Conservation (phyloP, 2,329 filamentous ascomycete genomes). For the Teratosphaeriaceae sp. region DNA sequence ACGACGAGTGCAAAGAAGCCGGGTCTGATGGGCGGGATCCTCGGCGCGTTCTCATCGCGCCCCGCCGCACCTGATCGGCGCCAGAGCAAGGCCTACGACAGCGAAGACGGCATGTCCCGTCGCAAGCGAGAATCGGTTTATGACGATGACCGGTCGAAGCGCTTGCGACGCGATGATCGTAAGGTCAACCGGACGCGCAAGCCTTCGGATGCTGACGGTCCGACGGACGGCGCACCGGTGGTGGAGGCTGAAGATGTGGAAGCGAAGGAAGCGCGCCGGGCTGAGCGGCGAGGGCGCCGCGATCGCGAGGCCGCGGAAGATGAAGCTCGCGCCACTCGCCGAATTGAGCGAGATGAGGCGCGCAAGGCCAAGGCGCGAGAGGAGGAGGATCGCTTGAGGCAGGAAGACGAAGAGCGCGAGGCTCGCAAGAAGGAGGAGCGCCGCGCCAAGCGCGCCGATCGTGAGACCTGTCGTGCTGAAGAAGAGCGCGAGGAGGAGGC, state of each 20-base stretch:
- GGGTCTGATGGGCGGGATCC: slow-evolving; percentile 52
- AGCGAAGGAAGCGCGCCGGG: slow-evolving; percentile 25
- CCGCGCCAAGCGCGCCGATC: slow-evolving; percentile 22
- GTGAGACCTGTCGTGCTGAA: slow-evolving; percentile 24
- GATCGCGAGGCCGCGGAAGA: slow-evolving; percentile 35
- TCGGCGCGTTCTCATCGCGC: slow-evolving; percentile 34
- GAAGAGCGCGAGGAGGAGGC: slow-evolving; percentile 27
- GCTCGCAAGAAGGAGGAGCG: slow-evolving; percentile 21
- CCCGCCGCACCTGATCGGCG: slow-evolving; percentile 20
- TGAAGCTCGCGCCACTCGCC: slow-evolving; percentile 21
- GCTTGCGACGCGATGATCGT: slow-evolving; percentile 31
- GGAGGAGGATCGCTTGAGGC: slow-evolving; percentile 23
- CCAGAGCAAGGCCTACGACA: slow-evolving; percentile 28
- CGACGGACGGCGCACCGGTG: slow-evolving; percentile 20
- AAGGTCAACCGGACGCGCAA: slow-evolving; percentile 27
- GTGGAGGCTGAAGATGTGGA: slow-evolving; percentile 25
- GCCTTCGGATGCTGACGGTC: slow-evolving; percentile 22
- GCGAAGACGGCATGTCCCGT: slow-evolving; percentile 24
- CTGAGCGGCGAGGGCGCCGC: slow-evolving; percentile 28
- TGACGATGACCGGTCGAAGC: slow-evolving; percentile 29
- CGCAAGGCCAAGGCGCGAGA: slow-evolving; percentile 22
- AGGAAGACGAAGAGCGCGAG: slow-evolving; percentile 24
- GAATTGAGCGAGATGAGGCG: slow-evolving; percentile 19
- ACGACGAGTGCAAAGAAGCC: slow-evolving; percentile 52
- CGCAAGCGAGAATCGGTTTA: slow-evolving; percentile 27